Evolutionary conservation across 306 rosid genomes (phyloP).

Genomic region (Aeschynomene evenia): DNA sequence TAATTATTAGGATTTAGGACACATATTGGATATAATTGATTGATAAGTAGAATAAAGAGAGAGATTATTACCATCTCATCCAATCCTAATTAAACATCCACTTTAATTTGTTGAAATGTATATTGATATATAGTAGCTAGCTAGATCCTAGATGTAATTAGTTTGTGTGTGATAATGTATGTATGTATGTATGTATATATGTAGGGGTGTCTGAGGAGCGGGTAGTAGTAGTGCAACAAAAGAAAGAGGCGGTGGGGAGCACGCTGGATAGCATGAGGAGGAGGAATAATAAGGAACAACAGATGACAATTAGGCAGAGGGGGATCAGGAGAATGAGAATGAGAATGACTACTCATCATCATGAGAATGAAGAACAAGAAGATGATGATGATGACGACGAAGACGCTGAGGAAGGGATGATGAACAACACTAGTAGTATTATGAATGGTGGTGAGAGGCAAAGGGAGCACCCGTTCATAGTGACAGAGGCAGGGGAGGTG

Average conservation of each 20-base stretch:
- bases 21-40: neutral
- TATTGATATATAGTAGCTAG: too few species aligned
- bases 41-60: too few species aligned
- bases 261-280: constrained; percentile 52
- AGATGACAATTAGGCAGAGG: too few species aligned
- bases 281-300: constrained; percentile 50
- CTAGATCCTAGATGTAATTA: too few species aligned
- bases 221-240: constrained; percentile 75
- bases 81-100: too few species aligned
- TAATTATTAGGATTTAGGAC: too few species aligned
- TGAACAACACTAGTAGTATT: too few species aligned
- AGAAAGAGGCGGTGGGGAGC: constrained; percentile 61
- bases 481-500: constrained; percentile 96
- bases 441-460: constrained; percentile 54
- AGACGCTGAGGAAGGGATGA: constrained; percentile 19
- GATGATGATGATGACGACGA: constrained; percentile 38
- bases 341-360: constrained; percentile 20
- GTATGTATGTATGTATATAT: too few species aligned
- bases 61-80: too few species aligned
- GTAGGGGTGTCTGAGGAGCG: constrained; percentile 90
- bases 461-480: constrained; percentile 95
- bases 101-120: too few species aligned
- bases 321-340: constrained; percentile 24
- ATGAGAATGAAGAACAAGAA: constrained; percentile 35
- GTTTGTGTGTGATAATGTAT: too few species aligned